A percentile compares a stretch with the other conserved stretches of the same genome.
phyloP scores from a whole-genome alignment of 257 asterid genomes.

The Forsythia suspensa region DNA sequence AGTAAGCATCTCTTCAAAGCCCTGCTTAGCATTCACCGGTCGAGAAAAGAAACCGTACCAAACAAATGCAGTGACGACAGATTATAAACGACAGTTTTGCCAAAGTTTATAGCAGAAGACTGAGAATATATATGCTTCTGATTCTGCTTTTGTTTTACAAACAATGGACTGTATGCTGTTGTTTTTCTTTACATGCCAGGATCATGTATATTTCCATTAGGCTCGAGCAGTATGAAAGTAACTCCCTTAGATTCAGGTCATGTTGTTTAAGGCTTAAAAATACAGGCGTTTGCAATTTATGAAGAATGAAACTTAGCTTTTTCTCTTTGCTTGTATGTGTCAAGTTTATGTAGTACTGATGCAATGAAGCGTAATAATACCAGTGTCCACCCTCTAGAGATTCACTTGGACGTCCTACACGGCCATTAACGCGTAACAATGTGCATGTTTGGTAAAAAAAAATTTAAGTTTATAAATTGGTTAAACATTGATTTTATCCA shows the following conservation, averaged over 20 bases:
- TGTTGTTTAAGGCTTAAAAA: background rate
- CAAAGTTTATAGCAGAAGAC: background rate
- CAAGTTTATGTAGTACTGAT: no score
- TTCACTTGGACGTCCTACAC: no score
- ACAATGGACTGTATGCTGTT: background rate
- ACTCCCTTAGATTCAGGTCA: background rate
- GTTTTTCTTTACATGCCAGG: background rate
- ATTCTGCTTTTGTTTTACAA: background rate
- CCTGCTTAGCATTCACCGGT: conserved; percentile 47
- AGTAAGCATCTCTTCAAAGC: conserved; percentile 63
- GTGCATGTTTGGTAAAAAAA: no score
- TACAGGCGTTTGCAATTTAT: no score
- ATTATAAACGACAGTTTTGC: background rate
- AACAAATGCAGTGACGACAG: conserved; percentile 33
- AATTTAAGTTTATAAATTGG: no score
- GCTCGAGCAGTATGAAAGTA: background rate
- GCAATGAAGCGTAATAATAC: no score
- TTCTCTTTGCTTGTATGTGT: no score
- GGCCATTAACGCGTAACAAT: no score
- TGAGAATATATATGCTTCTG: background rate
- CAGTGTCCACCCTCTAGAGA: no score
- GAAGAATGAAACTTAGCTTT: no score
- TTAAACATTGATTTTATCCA: no score
- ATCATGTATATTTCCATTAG: no score
- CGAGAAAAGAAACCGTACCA: conserved; percentile 41